Base-by-base conservation (phyloP, 345 rosid genomes). In the Aegle marmelos region DNA sequence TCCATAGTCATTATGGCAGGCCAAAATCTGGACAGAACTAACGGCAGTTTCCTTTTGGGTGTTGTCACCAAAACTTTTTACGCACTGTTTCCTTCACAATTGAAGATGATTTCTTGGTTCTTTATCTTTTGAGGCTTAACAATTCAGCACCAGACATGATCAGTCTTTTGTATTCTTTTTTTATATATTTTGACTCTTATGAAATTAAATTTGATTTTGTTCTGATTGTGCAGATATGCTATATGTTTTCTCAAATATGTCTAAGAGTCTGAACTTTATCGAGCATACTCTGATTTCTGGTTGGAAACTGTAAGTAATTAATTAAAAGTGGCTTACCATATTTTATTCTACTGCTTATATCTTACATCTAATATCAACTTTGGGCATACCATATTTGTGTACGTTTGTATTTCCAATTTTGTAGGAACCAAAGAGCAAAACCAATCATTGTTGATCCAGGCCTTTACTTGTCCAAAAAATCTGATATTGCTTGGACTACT, bases 381-480 rank as follows among this genome's bases (percentile, higher is more conserved):
- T 10, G 14, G 65, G 54, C 57, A 14, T n/a, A 17, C 57, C 25
- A 8, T 45, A 30, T 80, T 31, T 82, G 39, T 48, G 72, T 60
- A 61, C 50, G 24, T 75, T 76, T 61, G 56, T 53, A 24, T 78
- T 75, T 63, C 81, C 86, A 96, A 98, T 21, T 78, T 75, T 63
- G 81, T 85, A 96, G 99, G 85, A 91, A 85, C 86, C 93, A 88
- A 67, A 92, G 99, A 74, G 95, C 89, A 25, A 96, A 89, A 80
- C 88, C 98, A 21, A 94, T 96, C 81, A 90, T 96, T 67, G 83
- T 96, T 83, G 99, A 96, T 83, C 99, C 99, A 7, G 99, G 98
- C 24, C 83, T 96, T 39, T 94, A 96, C 92, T 80, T 94, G 63
- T 96, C 97, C 3, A 94, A 90, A 86, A 96, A 96, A 87, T 89